These are phyloP conservation scores for Aspergillus baeticus DNA, from an alignment of 495 filamentous ascomycete species.

Conservation along the genomic window DNA sequence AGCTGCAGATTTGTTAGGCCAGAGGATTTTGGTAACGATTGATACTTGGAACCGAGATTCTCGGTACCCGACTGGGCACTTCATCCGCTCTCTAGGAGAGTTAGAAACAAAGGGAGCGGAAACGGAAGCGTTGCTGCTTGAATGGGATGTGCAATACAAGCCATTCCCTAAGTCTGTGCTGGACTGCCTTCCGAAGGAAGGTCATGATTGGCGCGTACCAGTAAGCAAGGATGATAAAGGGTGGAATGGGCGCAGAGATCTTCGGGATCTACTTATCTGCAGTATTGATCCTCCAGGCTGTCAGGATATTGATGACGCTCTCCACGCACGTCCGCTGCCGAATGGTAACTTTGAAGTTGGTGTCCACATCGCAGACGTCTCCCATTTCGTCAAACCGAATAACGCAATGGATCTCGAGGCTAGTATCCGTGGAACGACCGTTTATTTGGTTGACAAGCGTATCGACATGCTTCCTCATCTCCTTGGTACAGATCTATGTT, in stretches of 20 bases:
- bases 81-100: conserved; percentile 88
- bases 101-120: conserved; percentile 93
- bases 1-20: conserved; percentile 80
- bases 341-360: conserved; percentile 97
- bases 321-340: conserved; percentile 79
- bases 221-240: conserved; percentile 70
- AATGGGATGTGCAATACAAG: conserved; percentile 96
- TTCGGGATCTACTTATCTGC: conserved; percentile 84
- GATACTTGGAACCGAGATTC: conserved; percentile 94
- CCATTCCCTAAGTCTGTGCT: conserved; percentile 94
- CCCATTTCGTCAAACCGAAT: conserved; percentile 95
- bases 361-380: conserved; percentile 98
- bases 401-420: conserved; percentile 97
- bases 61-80: conserved; percentile 88
- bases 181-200: conserved; percentile 87
- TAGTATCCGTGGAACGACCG: conserved; percentile 88
- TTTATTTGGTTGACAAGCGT: conserved; percentile 97
- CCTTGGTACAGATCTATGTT: conserved; percentile 93
- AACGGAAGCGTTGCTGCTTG: conserved; percentile 89
- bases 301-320: conserved; percentile 96
- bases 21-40: conserved; percentile 91
- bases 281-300: conserved; percentile 96
- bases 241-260: conserved; percentile 80
- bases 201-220: conserved; percentile 93
- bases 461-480: conserved; percentile 99